Evolutionary conservation across 352 stramenopile species (phyloP).

Genomic region (Globisporangium alternatum): DNA sequence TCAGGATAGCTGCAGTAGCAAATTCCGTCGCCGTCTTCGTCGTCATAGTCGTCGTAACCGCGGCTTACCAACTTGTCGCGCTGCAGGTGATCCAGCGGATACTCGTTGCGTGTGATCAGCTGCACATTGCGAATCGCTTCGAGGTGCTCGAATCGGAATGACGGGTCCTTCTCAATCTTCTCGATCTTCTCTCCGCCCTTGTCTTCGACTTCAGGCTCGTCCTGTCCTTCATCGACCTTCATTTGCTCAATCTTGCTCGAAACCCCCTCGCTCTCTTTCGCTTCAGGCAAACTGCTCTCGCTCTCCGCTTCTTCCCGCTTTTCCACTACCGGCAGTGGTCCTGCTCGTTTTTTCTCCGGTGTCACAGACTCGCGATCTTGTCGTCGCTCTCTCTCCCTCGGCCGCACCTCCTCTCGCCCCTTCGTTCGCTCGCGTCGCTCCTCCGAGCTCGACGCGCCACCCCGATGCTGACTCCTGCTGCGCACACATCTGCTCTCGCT

Average conservation of each 20-base stretch:
- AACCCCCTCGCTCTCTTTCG: not conserved
- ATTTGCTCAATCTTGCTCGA: not conserved
- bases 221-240: not conserved
- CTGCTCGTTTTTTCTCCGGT: not conserved
- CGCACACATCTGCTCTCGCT: not conserved
- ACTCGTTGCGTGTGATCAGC: constrained; percentile 69
- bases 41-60: constrained; percentile 27
- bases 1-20: constrained; percentile 64
- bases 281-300: not conserved
- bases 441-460: constrained; percentile 1
- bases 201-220: constrained; percentile 3
- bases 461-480: constrained; percentile 2
- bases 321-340: not conserved
- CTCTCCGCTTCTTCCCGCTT: not conserved
- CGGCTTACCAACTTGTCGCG: constrained; percentile 26
- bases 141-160: constrained; percentile 48
- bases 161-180: not conserved
- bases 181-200: not conserved
- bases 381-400: not conserved
- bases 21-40: constrained; percentile 46
- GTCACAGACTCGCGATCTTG: not conserved
- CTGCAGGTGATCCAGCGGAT: constrained; percentile 56
- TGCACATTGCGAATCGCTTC: constrained; percentile 62
- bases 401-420: not conserved
- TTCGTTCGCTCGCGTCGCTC: not conserved